Evolutionary conservation across 1,139 yeast species (phyloP), one percentile per base, ranked within the genome.

Genomic region (Hyphopichia buzzinii): DNA sequence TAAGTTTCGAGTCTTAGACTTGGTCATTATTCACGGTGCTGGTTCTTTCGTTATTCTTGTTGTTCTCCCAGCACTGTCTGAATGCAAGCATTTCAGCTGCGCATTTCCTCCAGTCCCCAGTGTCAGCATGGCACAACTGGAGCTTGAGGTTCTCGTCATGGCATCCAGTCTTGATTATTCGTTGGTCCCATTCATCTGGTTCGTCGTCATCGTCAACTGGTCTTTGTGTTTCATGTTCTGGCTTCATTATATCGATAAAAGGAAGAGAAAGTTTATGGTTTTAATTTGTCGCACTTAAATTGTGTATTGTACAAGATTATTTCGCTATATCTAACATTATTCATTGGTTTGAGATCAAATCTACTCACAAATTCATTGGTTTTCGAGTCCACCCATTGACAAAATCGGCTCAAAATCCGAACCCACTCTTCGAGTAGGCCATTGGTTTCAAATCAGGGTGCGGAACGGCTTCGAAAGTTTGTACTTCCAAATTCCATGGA

Each of bases 401-500:
- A 26, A 13, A 28, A 19, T 16, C 3, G 5, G 21, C 11, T 40
- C 55, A 69, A 41, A 63, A 72, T 1, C 77, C 77, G 43, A 73
- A 69, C 19, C 74, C 75, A 39, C 75, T 74, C 57, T 79, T 81
- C n/a, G 95, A 84, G 55, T 90, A 90, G 1, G 96, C 96, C 98
- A 92, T 92, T 33, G 98, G 97, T 51, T 84, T 87, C 42, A 92
- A 67, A 47, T 84, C 82, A 2, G 98, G 98, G 62, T 92, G 98
- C 22, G 84, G 81, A 14, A 85, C 95, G 2, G 95, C 97, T 25
- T 64, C 74, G 57, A 87, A 90, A 2, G 78, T 77, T 43, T 73
- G 72, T 36, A 70, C 74, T 4, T 74, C 64, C 46, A 86, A 64
- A 2, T 37, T 45, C 76, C 76, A 71, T n/a, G 74, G 76, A 47